Conservation (phyloP, 108 stramenopile species). For the Cylindrotheca closterium region DNA sequence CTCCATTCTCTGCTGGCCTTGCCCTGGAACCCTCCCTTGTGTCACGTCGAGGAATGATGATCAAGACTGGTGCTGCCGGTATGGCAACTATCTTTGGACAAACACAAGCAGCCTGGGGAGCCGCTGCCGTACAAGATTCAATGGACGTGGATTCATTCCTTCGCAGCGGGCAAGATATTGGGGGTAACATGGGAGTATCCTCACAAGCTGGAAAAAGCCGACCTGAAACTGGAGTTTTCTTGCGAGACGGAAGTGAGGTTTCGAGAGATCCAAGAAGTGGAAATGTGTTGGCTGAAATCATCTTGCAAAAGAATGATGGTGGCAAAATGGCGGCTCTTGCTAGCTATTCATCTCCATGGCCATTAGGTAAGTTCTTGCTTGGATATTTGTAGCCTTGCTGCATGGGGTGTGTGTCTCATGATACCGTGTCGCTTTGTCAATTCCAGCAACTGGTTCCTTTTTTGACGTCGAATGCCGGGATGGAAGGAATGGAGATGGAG, state of each 20-base stretch:
- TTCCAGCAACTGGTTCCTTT: slow-evolving; percentile 44
- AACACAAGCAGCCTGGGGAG: slow-evolving; percentile 25
- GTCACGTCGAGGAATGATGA: slow-evolving; percentile 10
- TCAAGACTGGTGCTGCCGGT: slow-evolving; percentile 1
- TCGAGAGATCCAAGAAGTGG: slow-evolving; percentile 40
- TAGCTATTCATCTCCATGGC: slow-evolving; percentile 52
- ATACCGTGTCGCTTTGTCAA: too few relatives aligned
- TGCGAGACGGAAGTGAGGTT: slow-evolving; percentile 67
- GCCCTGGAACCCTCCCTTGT: neutral
- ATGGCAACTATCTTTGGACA: too few relatives aligned
- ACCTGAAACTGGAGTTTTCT: slow-evolving; percentile 56
- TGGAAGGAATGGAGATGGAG: slow-evolving; percentile 50
- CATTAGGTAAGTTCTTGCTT: slow-evolving; percentile 30
- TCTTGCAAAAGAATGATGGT: slow-evolving; percentile 25
- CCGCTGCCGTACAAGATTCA: slow-evolving; percentile 60
- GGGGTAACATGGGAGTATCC: slow-evolving; percentile 61
- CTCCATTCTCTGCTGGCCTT: neutral
- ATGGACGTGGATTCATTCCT: slow-evolving; percentile 61
- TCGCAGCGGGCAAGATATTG: slow-evolving; percentile 55
- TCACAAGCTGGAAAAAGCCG: slow-evolving; percentile 66
- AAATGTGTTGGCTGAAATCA: slow-evolving; percentile 58
- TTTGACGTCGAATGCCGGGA: slow-evolving; percentile 72
- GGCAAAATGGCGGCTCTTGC: slow-evolving; percentile 42
- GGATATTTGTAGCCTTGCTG: too few relatives aligned
- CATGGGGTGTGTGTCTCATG: too few relatives aligned